Base-by-base conservation (phyloP, 2,329 filamentous ascomycete genomes). In the Tolypocladium cylindrosporum region DNA sequence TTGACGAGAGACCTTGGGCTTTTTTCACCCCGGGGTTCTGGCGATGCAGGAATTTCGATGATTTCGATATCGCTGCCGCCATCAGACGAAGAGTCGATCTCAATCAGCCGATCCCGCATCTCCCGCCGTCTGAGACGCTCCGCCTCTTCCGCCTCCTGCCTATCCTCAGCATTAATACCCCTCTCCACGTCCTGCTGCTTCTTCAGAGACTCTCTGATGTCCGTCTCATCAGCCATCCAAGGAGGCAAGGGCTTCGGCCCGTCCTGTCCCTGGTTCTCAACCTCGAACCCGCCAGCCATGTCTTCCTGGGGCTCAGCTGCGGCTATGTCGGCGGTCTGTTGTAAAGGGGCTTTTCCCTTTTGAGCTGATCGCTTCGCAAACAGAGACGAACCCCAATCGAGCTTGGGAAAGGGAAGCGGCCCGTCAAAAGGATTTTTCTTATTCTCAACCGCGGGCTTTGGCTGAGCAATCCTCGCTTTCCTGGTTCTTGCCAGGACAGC, bases 341-440 rank as follows among this genome's bases (percentile, higher is more conserved):
- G 67, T 5, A 65, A 60, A 9, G 62, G 50, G 14, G 55, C 41
- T 31, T 64, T 61, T 8, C 64, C 60, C 51, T 65, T 65, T 11
- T 69, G 62, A 0, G 59, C 57, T 8, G 63, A 60, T 57, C 75
- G 77, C 61, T 76, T 78, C 6, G 72, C 72, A 60, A 85, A 85
- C 2, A 85, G 75, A 1, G 79, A 81, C 2, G 83, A 86, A 55
- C 83, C 86, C 78, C 82, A 85, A 51, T 88, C 85, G 1, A 96
- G 79, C 67, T 91, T 93, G 64, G 96, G 91, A 67, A 99, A 99
- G 0, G 94, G 94, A 6, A 99, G 72, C 0, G 92, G 91, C 0
- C 93, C 93, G 62, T 84, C 83, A 67, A 96, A 84, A 0, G 83
- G 78, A 64, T 85, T 84, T 62, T 82, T 83, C 41, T 80, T 77